These are phyloP conservation scores for Aristolochia californica DNA, from an alignment of 164 flowering plant genomes.

Conservation along the genomic window DNA sequence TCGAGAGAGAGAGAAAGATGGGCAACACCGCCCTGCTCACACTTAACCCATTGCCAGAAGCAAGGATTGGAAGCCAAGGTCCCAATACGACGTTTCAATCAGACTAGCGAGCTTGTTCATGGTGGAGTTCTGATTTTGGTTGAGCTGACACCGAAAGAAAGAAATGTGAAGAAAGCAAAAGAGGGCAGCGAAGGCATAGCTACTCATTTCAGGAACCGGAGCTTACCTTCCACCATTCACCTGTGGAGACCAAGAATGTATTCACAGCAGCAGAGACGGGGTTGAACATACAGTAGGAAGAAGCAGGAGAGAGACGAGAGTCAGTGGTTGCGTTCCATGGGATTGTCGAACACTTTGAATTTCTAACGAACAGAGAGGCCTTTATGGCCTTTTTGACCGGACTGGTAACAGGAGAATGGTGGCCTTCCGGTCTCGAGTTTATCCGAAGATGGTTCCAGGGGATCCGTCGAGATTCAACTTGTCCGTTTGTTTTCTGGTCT, in stretches of 20 bases:
- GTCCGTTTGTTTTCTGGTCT: no score
- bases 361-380: background rate
- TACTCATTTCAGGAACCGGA: conserved; percentile 13
- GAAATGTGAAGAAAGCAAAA: conserved; percentile 6
- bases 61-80: conserved; percentile 29
- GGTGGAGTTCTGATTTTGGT: conserved; percentile 22
- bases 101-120: conserved; percentile 28
- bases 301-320: no score
- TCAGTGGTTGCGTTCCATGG: background rate
- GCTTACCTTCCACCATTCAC: background rate
- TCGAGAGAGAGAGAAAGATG: conserved; percentile 27
- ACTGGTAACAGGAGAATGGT: no score
- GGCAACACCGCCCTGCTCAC: conserved; percentile 22
- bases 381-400: background rate
- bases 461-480: no score
- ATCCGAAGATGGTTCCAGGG: no score
- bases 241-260: background rate
- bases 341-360: background rate
- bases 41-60: conserved; percentile 42
- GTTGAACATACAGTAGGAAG: no score
- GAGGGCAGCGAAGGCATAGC: conserved; percentile 10
- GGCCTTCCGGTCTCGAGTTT: no score
- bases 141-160: conserved; percentile 16
- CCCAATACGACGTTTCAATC: conserved; percentile 9
- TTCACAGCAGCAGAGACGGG: background rate